Percentiles rank a stretch among this genome's conserved stretches.
phyloP scores from a whole-genome alignment of 2,329 filamentous ascomycete species.

The Alternaria alternata region DNA sequence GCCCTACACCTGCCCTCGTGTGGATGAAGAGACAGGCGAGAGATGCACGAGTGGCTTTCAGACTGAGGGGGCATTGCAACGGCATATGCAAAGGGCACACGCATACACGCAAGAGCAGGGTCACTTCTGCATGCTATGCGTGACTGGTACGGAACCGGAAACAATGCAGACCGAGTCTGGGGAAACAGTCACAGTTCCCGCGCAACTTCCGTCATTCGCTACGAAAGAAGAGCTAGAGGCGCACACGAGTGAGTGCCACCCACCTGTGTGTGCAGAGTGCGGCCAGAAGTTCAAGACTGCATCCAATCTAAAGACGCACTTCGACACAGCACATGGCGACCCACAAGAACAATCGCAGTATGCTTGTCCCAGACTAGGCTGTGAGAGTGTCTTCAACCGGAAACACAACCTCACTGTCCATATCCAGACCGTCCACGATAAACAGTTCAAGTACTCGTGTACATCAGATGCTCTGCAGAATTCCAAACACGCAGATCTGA shows the following conservation, averaged over 20 bases:
- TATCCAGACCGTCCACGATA: constrained; percentile 77
- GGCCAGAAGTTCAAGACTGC: constrained; percentile 69
- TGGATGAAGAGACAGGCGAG: constrained; percentile 61
- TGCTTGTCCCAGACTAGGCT: constrained; percentile 72
- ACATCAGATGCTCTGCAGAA: constrained; percentile 69
- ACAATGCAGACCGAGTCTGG: constrained; percentile 38
- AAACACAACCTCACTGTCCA: constrained; percentile 85
- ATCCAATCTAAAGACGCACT: constrained; percentile 66
- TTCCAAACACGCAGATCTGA: constrained; percentile 62
- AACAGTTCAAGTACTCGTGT: constrained; percentile 78
- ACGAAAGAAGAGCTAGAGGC: constrained; percentile 74
- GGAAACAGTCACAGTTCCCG: background rate
- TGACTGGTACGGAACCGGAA: constrained; percentile 40
- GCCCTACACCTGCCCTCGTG: constrained; percentile 73
- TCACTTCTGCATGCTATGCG: constrained; percentile 81
- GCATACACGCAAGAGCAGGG: constrained; percentile 62
- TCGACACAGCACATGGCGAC: constrained; percentile 73
- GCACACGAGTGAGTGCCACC: constrained; percentile 77
- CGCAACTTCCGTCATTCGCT: constrained; percentile 62
- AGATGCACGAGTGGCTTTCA: constrained; percentile 76
- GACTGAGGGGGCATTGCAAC: constrained; percentile 72
- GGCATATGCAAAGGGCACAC: constrained; percentile 76
- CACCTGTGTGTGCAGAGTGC: constrained; percentile 77
- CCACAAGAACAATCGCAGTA: constrained; percentile 59
- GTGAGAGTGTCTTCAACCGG: constrained; percentile 80